Conservation (phyloP, 331 rosid species). For the Stylosanthes scabra region DNA sequence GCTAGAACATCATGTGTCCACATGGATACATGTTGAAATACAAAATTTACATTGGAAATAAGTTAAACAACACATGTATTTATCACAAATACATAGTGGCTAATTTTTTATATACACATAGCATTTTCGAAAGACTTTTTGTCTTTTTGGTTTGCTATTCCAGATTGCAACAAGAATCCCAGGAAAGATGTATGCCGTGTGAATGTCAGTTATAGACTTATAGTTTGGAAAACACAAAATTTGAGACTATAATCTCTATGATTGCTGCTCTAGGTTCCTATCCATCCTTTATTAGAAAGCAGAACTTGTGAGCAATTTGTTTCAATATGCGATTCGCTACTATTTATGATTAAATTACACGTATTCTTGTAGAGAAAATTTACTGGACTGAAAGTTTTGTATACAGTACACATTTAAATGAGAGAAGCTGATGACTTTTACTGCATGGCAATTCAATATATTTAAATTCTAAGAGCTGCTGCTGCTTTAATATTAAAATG, state of each 20-base stretch:
- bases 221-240: not conserved
- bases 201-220: not conserved
- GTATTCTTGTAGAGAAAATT: no score
- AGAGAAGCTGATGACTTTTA: not conserved
- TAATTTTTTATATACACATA: no score
- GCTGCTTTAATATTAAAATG: constrained; percentile 14
- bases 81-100: no score
- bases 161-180: not conserved
- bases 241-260: not conserved
- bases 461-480: not conserved
- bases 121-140: no score
- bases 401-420: no score
- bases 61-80: no score
- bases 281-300: no score
- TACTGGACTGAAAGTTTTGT: no score
- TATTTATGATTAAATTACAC: no score
- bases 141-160: constrained; percentile 10
- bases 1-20: constrained; percentile 4
- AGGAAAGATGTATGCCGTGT: not conserved
- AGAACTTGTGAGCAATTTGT: no score
- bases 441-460: not conserved
- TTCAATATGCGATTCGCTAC: no score
- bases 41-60: no score
- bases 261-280: not conserved
- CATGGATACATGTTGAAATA: not conserved